A percentile compares a stretch with the other conserved stretches of the same genome.
phyloP scores from a whole-genome alignment of 2,329 filamentous ascomycete genomes.

The Cordyceps farinosa region DNA sequence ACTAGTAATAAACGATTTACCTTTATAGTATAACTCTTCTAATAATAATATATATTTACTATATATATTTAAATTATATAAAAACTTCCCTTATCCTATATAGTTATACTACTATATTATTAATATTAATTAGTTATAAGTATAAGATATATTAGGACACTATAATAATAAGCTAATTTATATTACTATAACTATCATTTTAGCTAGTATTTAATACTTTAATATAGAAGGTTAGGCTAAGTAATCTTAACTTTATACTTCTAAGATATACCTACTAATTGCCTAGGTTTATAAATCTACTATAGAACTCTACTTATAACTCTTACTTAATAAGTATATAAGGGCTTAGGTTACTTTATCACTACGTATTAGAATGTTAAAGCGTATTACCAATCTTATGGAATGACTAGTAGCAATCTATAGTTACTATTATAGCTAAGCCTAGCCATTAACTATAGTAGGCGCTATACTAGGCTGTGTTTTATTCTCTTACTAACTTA shows the following conservation, averaged over 20 bases:
- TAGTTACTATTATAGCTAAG: background rate
- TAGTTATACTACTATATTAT: background rate
- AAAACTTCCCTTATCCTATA: background rate
- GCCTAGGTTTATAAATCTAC: background rate
- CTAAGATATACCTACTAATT: background rate
- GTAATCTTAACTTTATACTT: background rate
- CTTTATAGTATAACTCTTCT: background rate
- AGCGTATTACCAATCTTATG: background rate
- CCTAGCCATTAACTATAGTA: background rate
- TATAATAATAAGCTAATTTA: background rate
- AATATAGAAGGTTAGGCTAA: background rate
- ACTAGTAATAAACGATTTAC: background rate
- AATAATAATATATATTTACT: background rate
- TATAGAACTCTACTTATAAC: background rate
- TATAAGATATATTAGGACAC: background rate
- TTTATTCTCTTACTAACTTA: background rate
- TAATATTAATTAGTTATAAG: background rate
- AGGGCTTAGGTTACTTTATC: background rate
- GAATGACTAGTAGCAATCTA: background rate
- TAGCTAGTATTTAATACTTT: background rate
- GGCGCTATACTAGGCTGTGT: background rate
- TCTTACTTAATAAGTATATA: background rate
- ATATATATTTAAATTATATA: background rate
- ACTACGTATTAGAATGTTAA: background rate
- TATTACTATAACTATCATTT: background rate